Evolutionary conservation across 2,329 filamentous ascomycete genomes (phyloP), one percentile per base, ranked within the genome.

Genomic region (Escovopsis weberi): DNA sequence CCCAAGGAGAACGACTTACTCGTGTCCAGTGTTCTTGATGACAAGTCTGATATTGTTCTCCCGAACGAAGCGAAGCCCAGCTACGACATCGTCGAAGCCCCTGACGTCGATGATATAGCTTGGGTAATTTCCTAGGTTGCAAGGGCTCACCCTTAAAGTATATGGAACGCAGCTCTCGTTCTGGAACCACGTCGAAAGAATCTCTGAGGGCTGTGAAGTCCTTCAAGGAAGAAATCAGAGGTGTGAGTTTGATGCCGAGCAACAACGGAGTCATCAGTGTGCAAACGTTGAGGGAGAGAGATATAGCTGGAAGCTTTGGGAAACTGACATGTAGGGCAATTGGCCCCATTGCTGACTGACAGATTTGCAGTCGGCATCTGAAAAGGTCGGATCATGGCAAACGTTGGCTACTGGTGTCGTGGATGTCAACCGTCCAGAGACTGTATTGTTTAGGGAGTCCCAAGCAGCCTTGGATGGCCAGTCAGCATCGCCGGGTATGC

Each of bases 391-490:
- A 15, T 59, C 53, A 48, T 76, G 72, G 51, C 72, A 78, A 1
- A 65, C 58, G 2, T 63, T 51, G 2, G 63, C 73, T 2, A 74
- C 52, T 1, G 74, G 73, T 4, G 66, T 54, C 0, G 68, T 73
- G 10, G 64, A 61, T 39, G 77, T 60, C 33, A 78, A 58, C 12
- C 57, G 60, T 1, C 69, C 70, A 28, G 59, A 56, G 2, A 75
- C 56, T 2, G 70, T 66, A 15, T 54, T 43, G 48, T 77, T 75
- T 39, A 78, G 64, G 1, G 50, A 40, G 10, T 57, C 46, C 72
- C 73, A 78, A 6, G 55, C 52, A 5, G 50, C 33, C 3, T 45
- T 18, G 0, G 55, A 54, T 0, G 74, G 74, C 70, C 73, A 78
- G 49, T 60, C 64, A 2, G 46, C 12, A 43, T 75, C 68, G 18